phyloP scores from a whole-genome alignment of 2,329 filamentous ascomycete species.

The Colletotrichum plurivorum region DNA sequence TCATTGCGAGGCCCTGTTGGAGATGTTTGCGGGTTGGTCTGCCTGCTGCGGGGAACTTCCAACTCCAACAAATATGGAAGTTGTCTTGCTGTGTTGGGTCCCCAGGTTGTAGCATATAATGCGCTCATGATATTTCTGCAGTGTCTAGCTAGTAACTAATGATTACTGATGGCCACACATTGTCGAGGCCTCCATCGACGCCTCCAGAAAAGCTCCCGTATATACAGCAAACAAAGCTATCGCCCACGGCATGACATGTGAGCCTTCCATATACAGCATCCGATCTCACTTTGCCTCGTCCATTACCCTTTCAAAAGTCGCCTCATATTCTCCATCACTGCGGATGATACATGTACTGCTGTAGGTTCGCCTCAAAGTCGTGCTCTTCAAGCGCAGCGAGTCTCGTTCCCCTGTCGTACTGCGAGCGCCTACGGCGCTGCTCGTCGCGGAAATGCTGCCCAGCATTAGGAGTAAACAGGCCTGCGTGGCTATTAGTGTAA shows the following conservation, averaged over 20 bases:
- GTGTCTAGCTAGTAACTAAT: conserved; percentile 35
- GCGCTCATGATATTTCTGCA: conserved; percentile 31
- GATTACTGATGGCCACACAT: conserved; percentile 36
- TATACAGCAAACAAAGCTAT: conserved; percentile 36
- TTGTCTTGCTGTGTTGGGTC: too few species aligned
- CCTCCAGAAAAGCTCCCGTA: conserved; percentile 37
- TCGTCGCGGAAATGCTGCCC: conserved; percentile 81
- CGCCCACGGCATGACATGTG: conserved; percentile 14
- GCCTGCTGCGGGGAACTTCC: too few species aligned
- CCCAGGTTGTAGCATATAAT: neutral
- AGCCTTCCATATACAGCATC: conserved; percentile 1
- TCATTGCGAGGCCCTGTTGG: too few species aligned
- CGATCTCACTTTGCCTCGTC: neutral
- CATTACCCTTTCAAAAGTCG: conserved; percentile 5
- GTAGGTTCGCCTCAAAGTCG: conserved; percentile 63
- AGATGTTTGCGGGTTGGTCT: too few species aligned
- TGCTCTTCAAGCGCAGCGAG: conserved; percentile 77
- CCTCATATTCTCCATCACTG: conserved; percentile 37
- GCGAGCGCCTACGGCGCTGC: conserved; percentile 81
- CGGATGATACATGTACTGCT: conserved; percentile 46
- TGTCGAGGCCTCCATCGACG: conserved; percentile 1
- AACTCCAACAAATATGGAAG: too few species aligned
- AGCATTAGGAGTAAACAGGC: conserved; percentile 85
- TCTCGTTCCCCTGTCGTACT: conserved; percentile 85
- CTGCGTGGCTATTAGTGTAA: conserved; percentile 54